Base-by-base conservation (phyloP, 768 basidiomycete species). In the Podaxis carcinomalis region DNA sequence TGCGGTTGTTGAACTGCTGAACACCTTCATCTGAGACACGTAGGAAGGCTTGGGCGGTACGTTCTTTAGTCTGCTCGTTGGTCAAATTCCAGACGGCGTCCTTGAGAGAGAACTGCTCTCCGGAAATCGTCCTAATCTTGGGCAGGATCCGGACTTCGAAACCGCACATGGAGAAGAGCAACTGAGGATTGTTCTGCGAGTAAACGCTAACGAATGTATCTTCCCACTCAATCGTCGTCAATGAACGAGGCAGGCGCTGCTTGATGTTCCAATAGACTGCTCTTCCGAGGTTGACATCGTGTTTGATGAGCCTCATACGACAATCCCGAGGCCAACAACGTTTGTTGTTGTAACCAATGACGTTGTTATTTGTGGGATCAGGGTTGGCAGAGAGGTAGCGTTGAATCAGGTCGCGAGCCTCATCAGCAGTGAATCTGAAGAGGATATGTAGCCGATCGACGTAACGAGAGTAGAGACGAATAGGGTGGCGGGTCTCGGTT, bases 241-340 rank as follows among this genome's bases (percentile, higher is more conserved):
- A 77, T 14, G 96, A 97, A 51, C 97, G 81, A 0, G 97, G 97
- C 25, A 99, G 74, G 66, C 92, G 92, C 74, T 98, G 95, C 77
- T 98, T 97, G 73, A 98, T 93, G 70, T 99, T 98, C 97, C 96
- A 99, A 77, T 97, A 98, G 7, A 98, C 97, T 1, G 97, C 97
- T 63, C 97, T 85, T 21, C 96, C 97, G 49, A 99, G 80, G 74
- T 99, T 98, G 75, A 98, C 97, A 71, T 99, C 97, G 74, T 99
- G 97, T 76, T 99, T 99, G 81, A 97, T 96, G 60, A 99, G 82
- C 36, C 97, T 82, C 97, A 99, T 99, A 62, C 97, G 89, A 73
- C 97, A 99, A 75, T 99, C 97, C 66, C 95, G 85, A 39, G 97
- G 97, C 97, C 97, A 99, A 77, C 97, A 98, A 53, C 94, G 89